Evolutionary conservation across 176 grass and related monocot species (phyloP).

Genomic region (Carex parvula): DNA sequence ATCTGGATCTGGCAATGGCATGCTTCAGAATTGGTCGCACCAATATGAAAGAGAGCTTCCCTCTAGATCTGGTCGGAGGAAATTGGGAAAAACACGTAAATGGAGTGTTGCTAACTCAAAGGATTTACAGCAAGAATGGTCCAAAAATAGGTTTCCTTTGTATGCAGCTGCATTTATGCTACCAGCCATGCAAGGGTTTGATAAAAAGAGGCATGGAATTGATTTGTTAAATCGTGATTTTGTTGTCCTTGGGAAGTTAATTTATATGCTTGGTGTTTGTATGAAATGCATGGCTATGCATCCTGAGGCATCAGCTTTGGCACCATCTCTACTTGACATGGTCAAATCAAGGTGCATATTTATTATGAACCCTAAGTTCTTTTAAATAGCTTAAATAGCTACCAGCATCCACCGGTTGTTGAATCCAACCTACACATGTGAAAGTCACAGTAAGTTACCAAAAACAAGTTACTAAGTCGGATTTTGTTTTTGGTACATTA

Average conservation of each 20-base stretch:
- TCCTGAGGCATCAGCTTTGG: conserved; percentile 84
- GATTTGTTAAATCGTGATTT: conserved; percentile 83
- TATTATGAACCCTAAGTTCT: not conserved
- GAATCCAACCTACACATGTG: not conserved
- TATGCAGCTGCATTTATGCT: conserved; percentile 99
- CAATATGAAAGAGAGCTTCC: conserved; percentile 92
- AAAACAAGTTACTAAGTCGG: not conserved
- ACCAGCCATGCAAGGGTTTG: conserved; percentile 88
- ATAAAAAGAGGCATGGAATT: conserved; percentile 67
- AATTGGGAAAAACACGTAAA: conserved; percentile 88
- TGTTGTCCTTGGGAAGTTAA: conserved; percentile 88
- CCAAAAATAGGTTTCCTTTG: conserved; percentile 82
- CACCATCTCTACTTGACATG: conserved; percentile 89
- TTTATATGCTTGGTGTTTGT: conserved; percentile 96
- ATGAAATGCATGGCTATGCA: conserved; percentile 88
- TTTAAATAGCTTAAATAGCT: not conserved
- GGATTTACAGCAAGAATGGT: conserved; percentile 45
- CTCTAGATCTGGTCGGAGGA: conserved; percentile 68
- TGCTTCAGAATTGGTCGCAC: conserved; percentile 56
- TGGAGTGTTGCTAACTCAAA: conserved; percentile 65
- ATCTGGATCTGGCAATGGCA: conserved; percentile 45
- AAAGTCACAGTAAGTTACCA: not conserved
- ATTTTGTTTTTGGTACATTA: not conserved
- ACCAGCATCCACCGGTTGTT: not conserved
- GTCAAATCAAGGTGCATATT: conserved; percentile 68